Percentiles rank a stretch among this genome's conserved stretches.
phyloP scores from a whole-genome alignment of 768 basidiomycete genomes.

The Suillus sp. region DNA sequence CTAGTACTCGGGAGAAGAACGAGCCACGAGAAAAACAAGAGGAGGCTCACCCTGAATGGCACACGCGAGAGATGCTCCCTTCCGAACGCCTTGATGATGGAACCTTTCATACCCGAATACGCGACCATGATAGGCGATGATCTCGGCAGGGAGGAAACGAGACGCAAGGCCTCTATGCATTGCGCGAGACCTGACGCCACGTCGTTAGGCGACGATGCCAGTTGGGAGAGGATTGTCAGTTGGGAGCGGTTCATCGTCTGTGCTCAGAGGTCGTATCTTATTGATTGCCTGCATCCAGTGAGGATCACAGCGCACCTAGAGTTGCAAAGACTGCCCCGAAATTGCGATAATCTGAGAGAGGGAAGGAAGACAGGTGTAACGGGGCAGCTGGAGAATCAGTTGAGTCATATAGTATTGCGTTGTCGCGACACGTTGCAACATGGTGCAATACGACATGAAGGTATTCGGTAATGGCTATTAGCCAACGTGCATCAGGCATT shows the following conservation, averaged over 20 bases:
- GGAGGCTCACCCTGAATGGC: conserved; percentile 32
- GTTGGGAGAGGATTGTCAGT: conserved; percentile 32
- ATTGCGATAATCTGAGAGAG: not conserved
- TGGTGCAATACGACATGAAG: not conserved
- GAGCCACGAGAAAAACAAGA: not conserved
- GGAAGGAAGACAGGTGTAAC: not conserved
- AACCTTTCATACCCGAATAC: conserved; percentile 22
- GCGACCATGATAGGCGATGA: conserved; percentile 31
- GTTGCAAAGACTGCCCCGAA: not conserved
- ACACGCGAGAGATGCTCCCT: conserved; percentile 34
- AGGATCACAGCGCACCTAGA: not conserved
- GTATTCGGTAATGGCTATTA: not conserved
- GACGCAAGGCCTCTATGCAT: conserved; percentile 37
- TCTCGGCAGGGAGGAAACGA: conserved; percentile 32
- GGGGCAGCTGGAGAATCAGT: not conserved
- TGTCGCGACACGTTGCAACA: conserved; percentile 1
- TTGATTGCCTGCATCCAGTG: not conserved
- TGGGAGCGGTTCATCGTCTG: conserved; percentile 29
- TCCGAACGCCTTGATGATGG: conserved; percentile 31
- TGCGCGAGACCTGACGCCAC: conserved; percentile 35
- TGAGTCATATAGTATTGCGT: not conserved
- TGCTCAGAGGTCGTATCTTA: not conserved
- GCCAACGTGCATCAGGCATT: too few species aligned
- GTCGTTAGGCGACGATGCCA: conserved; percentile 35
- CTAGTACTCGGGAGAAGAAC: not conserved